Base-by-base conservation (phyloP, 768 basidiomycete species). In the Auricularia heimuer region DNA sequence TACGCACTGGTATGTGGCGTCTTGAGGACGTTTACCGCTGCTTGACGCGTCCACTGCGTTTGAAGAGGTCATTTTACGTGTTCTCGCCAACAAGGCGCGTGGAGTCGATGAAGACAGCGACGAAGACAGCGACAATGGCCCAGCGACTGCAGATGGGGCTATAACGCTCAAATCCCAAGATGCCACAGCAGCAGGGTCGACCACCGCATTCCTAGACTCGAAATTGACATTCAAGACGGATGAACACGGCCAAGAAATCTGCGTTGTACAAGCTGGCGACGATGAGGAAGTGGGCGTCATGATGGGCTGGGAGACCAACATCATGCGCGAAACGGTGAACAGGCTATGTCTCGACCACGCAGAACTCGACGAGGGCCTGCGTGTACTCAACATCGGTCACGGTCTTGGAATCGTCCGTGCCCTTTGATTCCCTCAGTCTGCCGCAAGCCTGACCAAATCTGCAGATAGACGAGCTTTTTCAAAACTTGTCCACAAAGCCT, bases 271-370 rank as follows among this genome's bases (percentile, higher is more conserved):
- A 66, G 78, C 82, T 2, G 82, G 29, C 29, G 29, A 79, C 14
- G 85, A 85, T 35, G 79, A 75, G 6, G 87, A 94, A 66, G 83
- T 95, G n/a, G 93, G 94, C 12, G 96, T 99, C 4, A 99, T 99
- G 97, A 99, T 99, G 97, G 93, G 94, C 1, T 99, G 97, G 97
- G 97, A 99, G 74, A 76, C 77, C 56, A 81, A 77, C 7, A 92
- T 98, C 70, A 98, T 98, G 97, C 73, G 79, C 65, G 81, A 85
- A 70, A 96, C 94, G 3, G 94, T 92, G 21, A 73, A 80, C 63
- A 74, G 77, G 63, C 78, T 98, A 67, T 87, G 85, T 67, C 70
- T 71, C 14, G 79, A 73, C 63, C 84, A 88, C 69, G 78, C 80
- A 44, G 79, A 80, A 56, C 72, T 74, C 0, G 63, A 70, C 3